These are phyloP conservation scores for Clonostachys solani DNA, from an alignment of 2,329 filamentous ascomycete species.

Conservation along the genomic window DNA sequence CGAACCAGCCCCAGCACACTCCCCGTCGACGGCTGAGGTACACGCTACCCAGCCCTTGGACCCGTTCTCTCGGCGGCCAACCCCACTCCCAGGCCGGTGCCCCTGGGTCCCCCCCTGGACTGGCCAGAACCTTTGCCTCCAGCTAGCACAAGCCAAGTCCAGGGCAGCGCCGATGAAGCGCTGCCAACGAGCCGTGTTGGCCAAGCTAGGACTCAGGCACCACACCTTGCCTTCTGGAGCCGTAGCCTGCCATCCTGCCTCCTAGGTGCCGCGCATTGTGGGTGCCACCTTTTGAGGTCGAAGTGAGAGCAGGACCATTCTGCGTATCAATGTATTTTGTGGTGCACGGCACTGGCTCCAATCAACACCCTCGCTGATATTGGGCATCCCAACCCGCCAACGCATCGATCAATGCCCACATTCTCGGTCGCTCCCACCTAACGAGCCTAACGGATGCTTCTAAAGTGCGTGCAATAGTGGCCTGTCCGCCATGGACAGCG, in stretches of 20 bases:
- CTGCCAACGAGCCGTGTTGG: too few relatives aligned
- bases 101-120: too few relatives aligned
- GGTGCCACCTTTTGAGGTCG: not conserved
- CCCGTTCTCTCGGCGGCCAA: too few relatives aligned
- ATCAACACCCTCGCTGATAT: not conserved
- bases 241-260: slow-evolving; percentile 19
- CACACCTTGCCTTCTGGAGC: slow-evolving; percentile 6
- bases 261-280: not conserved
- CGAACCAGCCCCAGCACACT: too few relatives aligned
- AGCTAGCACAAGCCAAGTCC: too few relatives aligned
- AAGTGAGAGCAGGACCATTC: too few relatives aligned
- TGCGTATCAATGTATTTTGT: not conserved
- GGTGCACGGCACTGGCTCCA: not conserved
- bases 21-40: too few relatives aligned
- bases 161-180: too few relatives aligned
- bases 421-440: slow-evolving; percentile 6
- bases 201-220: too few relatives aligned
- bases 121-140: too few relatives aligned
- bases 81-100: too few relatives aligned
- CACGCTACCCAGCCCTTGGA: too few relatives aligned
- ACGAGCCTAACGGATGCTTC: slow-evolving; percentile 27
- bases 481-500: slow-evolving; percentile 43
- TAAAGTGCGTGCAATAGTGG: slow-evolving; percentile 12
- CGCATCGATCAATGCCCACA: slow-evolving; percentile 38
- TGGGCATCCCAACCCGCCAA: slow-evolving; percentile 20